Conservation (phyloP, 108 stramenopile species). For the Stephanodiscus triporus region DNA sequence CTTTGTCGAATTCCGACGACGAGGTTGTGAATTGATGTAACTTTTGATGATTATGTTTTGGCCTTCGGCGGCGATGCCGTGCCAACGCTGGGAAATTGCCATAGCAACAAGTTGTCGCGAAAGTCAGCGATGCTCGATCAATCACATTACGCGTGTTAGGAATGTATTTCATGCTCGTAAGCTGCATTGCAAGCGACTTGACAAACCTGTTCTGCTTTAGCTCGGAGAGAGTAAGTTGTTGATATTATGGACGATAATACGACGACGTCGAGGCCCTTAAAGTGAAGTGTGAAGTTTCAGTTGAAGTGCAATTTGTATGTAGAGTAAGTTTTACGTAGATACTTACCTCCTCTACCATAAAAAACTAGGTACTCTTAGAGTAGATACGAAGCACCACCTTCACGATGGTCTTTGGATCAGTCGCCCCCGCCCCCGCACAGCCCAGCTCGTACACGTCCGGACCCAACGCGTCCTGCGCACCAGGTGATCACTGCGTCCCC, state of each 20-base stretch:
- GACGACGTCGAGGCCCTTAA: too few relatives aligned
- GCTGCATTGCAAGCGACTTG: background rate
- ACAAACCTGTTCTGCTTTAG: too few relatives aligned
- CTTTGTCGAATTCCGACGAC: conserved; percentile 35
- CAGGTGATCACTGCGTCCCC: conserved; percentile 72
- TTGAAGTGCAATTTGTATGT: too few relatives aligned
- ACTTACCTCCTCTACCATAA: too few relatives aligned
- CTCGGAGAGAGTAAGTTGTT: background rate
- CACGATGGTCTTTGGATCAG: conserved; percentile 41
- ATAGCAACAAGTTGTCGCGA: background rate
- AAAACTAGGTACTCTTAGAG: too few relatives aligned
- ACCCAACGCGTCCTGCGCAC: conserved; percentile 45
- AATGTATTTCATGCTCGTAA: background rate
- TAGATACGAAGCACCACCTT: background rate
- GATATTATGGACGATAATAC: too few relatives aligned
- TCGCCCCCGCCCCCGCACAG: conserved; percentile 26
- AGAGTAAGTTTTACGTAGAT: too few relatives aligned
- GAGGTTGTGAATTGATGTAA: conserved; percentile 14
- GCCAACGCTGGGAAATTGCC: too few relatives aligned
- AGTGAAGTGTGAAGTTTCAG: too few relatives aligned
- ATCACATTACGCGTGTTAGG: background rate
- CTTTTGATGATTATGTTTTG: background rate
- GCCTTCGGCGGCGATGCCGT: too few relatives aligned
- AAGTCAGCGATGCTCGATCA: background rate
- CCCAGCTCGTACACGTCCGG: conserved; percentile 26